Percentiles rank a stretch among this genome's conserved stretches.
Conservation (phyloP, 2,329 filamentous ascomycete species). For the Phialocephala subalpina region DNA sequence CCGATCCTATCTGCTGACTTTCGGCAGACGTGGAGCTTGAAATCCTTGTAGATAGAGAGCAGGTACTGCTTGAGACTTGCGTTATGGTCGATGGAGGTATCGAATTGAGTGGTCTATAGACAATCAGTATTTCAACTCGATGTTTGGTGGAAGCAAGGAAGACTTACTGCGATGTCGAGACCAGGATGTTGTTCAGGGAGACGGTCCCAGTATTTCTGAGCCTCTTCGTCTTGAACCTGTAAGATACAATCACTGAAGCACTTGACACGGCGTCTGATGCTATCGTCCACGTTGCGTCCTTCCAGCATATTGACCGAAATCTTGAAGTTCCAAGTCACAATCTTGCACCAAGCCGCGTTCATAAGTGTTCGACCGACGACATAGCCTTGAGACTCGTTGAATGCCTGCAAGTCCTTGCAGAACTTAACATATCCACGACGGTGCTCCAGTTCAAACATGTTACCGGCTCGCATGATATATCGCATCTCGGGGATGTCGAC, state of each 20-base stretch:
- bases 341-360: constrained; percentile 12
- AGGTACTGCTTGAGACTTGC: background rate
- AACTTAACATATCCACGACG: constrained; percentile 6
- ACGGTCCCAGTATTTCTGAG: background rate
- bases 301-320: background rate
- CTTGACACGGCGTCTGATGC: background rate
- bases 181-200: background rate
- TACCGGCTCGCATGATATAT: no score
- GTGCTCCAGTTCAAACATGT: constrained; percentile 9
- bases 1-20: background rate
- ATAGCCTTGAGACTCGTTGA: constrained; percentile 2
- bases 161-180: background rate
- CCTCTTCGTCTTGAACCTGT: background rate
- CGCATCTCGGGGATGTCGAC: background rate
- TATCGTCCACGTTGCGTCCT: background rate
- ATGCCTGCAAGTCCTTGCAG: background rate
- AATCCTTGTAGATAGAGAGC: background rate
- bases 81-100: background rate
- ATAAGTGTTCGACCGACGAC: constrained; percentile 8
- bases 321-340: background rate
- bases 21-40: background rate
- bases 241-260: background rate
- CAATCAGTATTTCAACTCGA: background rate
- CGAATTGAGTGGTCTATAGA: background rate
- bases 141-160: background rate